A percentile compares a stretch with the other conserved stretches of the same genome.
These are phyloP conservation scores for Solanum chiquidenum DNA, from an alignment of 257 asterid genomes.

Conservation along the genomic window DNA sequence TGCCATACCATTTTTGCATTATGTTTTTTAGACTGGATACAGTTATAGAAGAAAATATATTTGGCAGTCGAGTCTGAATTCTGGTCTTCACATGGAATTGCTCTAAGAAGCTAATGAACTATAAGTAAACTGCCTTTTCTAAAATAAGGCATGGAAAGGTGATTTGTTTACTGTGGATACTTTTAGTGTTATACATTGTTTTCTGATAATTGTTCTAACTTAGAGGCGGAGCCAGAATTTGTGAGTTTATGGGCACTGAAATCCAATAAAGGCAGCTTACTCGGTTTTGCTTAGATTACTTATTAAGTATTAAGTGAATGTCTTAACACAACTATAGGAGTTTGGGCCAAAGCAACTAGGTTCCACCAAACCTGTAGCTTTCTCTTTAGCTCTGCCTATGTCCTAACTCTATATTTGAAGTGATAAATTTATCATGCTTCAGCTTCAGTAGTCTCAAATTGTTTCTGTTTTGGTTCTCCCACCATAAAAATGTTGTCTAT, in stretches of 20 bases:
- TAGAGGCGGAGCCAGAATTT: neutral
- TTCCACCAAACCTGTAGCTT: neutral
- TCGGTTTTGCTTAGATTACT: neutral
- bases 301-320: neutral
- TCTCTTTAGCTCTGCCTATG: neutral
- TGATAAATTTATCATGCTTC: neutral
- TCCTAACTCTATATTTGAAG: neutral
- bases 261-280: neutral
- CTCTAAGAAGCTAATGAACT: neutral
- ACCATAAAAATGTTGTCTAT: neutral
- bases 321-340: neutral
- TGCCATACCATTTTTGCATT: neutral
- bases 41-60: neutral
- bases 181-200: neutral
- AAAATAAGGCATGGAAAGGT: neutral
- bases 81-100: neutral
- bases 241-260: neutral
- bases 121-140: neutral
- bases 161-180: neutral
- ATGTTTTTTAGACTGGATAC: neutral
- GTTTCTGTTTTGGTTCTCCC: neutral
- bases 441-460: neutral
- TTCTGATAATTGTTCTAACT: neutral
- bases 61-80: neutral
- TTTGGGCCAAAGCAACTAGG: neutral